A percentile compares a stretch with the other conserved stretches of the same genome.
Evolutionary conservation across 305 asterid species (phyloP).

Genomic region (Solanum chacoense): DNA sequence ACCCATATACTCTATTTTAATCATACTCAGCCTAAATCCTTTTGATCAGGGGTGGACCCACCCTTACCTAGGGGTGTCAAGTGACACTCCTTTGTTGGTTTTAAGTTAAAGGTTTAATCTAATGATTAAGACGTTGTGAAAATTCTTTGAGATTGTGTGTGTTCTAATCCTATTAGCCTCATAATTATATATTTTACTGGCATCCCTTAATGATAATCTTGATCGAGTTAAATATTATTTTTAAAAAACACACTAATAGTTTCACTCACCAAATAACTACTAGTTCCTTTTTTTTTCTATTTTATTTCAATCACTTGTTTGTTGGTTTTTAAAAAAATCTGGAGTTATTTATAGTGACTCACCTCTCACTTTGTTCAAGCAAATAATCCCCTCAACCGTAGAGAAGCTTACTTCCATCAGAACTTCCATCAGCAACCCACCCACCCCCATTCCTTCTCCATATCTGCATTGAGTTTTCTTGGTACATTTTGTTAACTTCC

Average conservation of each 20-base stretch:
- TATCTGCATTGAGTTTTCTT: constrained; percentile 17
- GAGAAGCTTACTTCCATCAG: constrained; percentile 15
- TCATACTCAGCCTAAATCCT: neutral
- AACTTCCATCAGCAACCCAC: constrained; percentile 4
- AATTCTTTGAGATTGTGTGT: no score
- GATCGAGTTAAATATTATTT: no score
- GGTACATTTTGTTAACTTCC: constrained; percentile 7
- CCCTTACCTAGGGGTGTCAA: no score
- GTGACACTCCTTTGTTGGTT: neutral
- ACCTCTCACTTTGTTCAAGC: constrained; percentile 36
- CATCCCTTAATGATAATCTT: neutral
- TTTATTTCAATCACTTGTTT: neutral
- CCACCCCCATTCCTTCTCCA: neutral
- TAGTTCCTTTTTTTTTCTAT: neutral
- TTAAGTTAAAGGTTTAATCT: no score
- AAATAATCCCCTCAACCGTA: constrained; percentile 11
- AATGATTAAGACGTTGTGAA: neutral
- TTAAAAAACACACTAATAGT: neutral
- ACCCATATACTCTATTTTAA: neutral
- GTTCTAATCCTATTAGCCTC: neutral
- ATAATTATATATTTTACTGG: accelerated
- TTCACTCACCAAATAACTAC: neutral
- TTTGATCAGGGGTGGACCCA: neutral
- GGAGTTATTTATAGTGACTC: constrained; percentile 47
- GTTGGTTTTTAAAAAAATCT: constrained; percentile 17